Percentiles rank a stretch among this genome's conserved stretches.
Evolutionary conservation across 257 asterid species (phyloP).

Genomic region (Hygrophila difformis): DNA sequence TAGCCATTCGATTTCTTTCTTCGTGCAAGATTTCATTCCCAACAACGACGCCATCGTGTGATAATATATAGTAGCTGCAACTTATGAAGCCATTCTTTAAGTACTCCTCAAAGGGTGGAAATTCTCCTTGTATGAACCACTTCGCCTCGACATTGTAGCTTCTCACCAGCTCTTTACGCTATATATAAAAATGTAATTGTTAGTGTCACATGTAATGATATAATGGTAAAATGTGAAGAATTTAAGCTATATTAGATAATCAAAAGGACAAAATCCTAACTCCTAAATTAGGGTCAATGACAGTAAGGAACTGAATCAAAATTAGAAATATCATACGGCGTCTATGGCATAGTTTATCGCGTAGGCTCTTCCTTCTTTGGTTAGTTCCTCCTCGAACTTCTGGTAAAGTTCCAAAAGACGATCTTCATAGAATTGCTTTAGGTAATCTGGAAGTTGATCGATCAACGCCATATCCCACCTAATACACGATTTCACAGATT

Average conservation of each 20-base stretch:
- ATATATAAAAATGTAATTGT: too few relatives aligned
- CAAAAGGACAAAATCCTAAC: too few relatives aligned
- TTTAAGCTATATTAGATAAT: too few relatives aligned
- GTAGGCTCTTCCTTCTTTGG: conserved; percentile 13
- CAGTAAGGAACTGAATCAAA: too few relatives aligned
- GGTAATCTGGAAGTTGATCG: conserved; percentile 4
- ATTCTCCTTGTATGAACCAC: conserved; percentile 13
- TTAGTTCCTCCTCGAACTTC: conserved; percentile 8
- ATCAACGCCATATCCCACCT: conserved; percentile 24
- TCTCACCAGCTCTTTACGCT: conserved; percentile 14
- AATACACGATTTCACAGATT: too few relatives aligned
- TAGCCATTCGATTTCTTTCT: too few relatives aligned
- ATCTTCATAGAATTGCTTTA: conserved; percentile 10
- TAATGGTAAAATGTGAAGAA: too few relatives aligned
- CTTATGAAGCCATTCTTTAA: conserved; percentile 8
- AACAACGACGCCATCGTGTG: neutral
- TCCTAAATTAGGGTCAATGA: too few relatives aligned
- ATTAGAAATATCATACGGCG: neutral
- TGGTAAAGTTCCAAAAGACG: conserved; percentile 8
- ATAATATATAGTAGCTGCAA: neutral
- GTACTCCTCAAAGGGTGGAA: conserved; percentile 16
- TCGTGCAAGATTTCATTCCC: too few relatives aligned
- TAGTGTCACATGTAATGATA: too few relatives aligned
- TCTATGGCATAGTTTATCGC: conserved; percentile 11
- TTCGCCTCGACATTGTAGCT: conserved; percentile 14